Base-by-base conservation (phyloP, 2,329 filamentous ascomycete genomes). In the Ceratocystis lukuohia region DNA sequence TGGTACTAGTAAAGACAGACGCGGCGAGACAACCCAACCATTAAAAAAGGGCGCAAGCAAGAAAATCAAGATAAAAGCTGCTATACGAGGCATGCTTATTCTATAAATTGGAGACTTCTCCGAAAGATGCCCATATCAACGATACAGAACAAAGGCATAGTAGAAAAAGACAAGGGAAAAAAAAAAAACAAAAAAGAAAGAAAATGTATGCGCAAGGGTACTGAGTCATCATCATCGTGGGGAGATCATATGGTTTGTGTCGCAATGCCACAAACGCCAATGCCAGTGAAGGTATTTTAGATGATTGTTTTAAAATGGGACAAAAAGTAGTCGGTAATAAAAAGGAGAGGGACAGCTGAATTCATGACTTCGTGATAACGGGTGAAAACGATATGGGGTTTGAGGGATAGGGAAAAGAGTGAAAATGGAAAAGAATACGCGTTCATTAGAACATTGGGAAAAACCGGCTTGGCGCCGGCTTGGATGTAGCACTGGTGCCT, bases 381-480 rank as follows among this genome's bases (percentile, higher is more conserved):
- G 57, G 74, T 75, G 59, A 72, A 76, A 69, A 73, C 76, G 68
- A 73, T 77, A 53, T 67, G 75, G 61, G 15, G 6, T 48, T 50
- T 63, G 20, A 30, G 22, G 20, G 41, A 53, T 33, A 15, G 10
- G 61, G 41, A 37, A 62, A 30, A 66, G 33, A 64, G 33, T 15
- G 37, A 61, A 37, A 61, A n/a, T 37, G 56, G n/a, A 20, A 61
- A 41, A 33, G 15, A 12, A 33, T 41, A 10, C 10, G 25, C 12
- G 46, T 50, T 28, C 28, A 33, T 46, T 64, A 68, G 44, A 68
- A 68, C 64, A 68, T 62, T 28, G 66, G 64, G 50, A 66, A 68
- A 56, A 66, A 46, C 44, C 62, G 30, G 7, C 64, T 56, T 28
- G 76, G 69, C 56, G 69, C 69, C 56, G 76, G 75, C 70, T 77